Evolutionary conservation across 257 asterid species (phyloP).

Genomic region (Solanum arcanum): DNA sequence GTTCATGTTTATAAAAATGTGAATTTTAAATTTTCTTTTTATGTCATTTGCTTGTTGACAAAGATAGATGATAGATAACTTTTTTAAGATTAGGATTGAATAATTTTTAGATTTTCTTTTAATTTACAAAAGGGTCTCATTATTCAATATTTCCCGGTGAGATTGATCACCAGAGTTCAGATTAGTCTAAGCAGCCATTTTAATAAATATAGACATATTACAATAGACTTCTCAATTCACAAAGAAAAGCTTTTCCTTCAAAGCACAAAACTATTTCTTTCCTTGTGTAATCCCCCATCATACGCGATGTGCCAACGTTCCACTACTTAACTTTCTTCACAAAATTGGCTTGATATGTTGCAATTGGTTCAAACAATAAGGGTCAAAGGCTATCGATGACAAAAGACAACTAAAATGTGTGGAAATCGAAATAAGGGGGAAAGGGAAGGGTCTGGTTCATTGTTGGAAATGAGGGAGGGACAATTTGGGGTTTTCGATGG

Average conservation of each 20-base stretch:
- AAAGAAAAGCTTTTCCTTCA: not conserved
- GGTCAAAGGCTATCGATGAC: not conserved
- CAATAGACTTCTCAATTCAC: not conserved
- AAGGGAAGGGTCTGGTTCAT: too few relatives aligned
- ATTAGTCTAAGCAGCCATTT: too few relatives aligned
- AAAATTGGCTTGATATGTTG: not conserved
- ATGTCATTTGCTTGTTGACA: not conserved
- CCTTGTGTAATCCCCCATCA: too few relatives aligned
- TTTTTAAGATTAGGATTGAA: too few relatives aligned
- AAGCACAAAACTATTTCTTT: not conserved
- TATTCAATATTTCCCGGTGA: too few relatives aligned
- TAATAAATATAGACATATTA: too few relatives aligned
- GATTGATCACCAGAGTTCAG: too few relatives aligned
- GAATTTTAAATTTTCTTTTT: too few relatives aligned
- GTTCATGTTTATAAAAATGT: not conserved
- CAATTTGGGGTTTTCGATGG: too few relatives aligned
- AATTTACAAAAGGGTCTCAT: too few relatives aligned
- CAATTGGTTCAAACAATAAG: not conserved
- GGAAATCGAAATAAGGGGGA: not conserved
- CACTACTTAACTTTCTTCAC: not conserved
- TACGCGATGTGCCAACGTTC: not conserved
- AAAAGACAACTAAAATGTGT: not conserved
- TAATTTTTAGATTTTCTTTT: too few relatives aligned
- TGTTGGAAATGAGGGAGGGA: too few relatives aligned
- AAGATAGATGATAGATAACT: not conserved